Conservation (phyloP, 2,329 filamentous ascomycete species). For the Fusarium sublunatum region DNA sequence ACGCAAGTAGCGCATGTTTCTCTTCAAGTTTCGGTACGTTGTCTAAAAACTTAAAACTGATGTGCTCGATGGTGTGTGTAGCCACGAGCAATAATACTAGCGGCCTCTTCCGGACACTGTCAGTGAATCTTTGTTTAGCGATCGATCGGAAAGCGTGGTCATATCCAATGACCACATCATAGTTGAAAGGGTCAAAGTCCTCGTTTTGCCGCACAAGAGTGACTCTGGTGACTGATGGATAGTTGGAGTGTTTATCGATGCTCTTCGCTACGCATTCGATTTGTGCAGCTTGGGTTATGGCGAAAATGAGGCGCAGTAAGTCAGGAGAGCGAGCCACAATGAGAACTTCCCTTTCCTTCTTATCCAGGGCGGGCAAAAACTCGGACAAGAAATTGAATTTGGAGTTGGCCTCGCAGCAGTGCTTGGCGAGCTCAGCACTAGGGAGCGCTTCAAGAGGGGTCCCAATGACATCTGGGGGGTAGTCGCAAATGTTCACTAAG, state of each 20-base stretch:
- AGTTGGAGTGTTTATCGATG: constrained; percentile 42
- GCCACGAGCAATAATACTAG: constrained; percentile 63
- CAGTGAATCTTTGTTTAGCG: constrained; percentile 37
- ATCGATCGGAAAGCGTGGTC: constrained; percentile 60
- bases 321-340: constrained; percentile 64
- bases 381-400: constrained; percentile 71
- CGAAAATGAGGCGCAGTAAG: constrained; percentile 63
- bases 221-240: constrained; percentile 55
- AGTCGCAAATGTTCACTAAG: constrained; percentile 67
- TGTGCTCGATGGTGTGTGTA: constrained; percentile 66
- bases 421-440: constrained; percentile 60
- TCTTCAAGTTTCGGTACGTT: constrained; percentile 56
- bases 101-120: constrained; percentile 49
- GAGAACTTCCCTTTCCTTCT: constrained; percentile 60
- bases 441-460: constrained; percentile 54
- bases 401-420: constrained; percentile 66
- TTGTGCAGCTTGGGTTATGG: constrained; percentile 57
- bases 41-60: constrained; percentile 59
- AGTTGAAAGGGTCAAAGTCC: constrained; percentile 52
- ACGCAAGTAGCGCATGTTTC: constrained; percentile 58
- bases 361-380: constrained; percentile 55
- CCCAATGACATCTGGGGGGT: constrained; percentile 64
- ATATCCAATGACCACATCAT: constrained; percentile 65
- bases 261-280: constrained; percentile 52
- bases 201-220: constrained; percentile 57